Evolutionary conservation across 129 eudicot genomes (phyloP).

Genomic region (Centella asiatica): DNA sequence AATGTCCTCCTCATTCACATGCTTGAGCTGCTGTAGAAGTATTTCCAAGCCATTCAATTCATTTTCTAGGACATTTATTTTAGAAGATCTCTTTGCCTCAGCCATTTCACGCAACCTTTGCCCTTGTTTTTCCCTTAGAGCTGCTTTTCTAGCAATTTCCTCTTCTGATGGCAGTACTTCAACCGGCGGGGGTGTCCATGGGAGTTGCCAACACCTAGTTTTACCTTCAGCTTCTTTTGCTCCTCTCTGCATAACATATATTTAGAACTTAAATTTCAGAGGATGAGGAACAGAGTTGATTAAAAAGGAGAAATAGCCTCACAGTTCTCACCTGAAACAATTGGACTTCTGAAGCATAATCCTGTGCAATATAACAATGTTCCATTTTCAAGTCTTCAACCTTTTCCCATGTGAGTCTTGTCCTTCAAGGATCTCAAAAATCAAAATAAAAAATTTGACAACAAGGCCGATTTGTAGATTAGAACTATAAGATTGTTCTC

Average conservation of each 20-base stretch:
- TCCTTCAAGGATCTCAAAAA: constrained; percentile 27
- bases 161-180: constrained; percentile 90
- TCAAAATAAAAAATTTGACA: constrained; percentile 5
- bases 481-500: constrained; percentile 16
- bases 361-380: constrained; percentile 79
- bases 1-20: constrained; percentile 50
- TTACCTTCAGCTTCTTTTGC: constrained; percentile 81
- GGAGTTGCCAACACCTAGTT: constrained; percentile 86
- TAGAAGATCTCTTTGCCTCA: constrained; percentile 77
- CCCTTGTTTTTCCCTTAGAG: constrained; percentile 80
- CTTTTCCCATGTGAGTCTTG: constrained; percentile 94
- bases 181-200: constrained; percentile 79
- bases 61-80: constrained; percentile 80
- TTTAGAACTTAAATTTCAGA: not conserved
- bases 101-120: constrained; percentile 97
- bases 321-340: constrained; percentile 55
- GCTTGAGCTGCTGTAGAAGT: constrained; percentile 58
- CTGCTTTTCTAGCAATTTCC: constrained; percentile 87
- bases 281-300: not conserved
- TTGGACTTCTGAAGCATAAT: constrained; percentile 76
- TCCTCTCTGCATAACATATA: constrained; percentile 46
- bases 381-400: constrained; percentile 98
- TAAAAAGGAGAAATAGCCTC: not conserved
- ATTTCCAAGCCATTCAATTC: constrained; percentile 74
- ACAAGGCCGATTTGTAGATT: not conserved